Conservation (phyloP, 2,329 filamentous ascomycete genomes). For the Cytospora paraplurivora region DNA sequence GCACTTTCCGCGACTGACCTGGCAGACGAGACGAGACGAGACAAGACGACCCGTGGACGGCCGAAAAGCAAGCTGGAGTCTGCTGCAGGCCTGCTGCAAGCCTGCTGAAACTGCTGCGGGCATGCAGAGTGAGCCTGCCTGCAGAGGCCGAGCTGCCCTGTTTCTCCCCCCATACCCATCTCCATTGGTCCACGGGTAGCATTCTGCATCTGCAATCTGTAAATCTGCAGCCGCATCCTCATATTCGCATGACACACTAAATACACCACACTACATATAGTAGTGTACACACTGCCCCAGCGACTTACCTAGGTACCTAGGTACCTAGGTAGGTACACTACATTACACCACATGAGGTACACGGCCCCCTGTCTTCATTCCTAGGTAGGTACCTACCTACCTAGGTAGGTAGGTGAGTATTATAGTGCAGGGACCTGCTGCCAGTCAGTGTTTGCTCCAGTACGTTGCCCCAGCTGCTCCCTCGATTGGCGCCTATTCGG, state of each 20-base stretch:
- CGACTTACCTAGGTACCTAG: not conserved
- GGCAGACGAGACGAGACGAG: not conserved
- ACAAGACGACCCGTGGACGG: not conserved
- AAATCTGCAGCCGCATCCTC: not conserved
- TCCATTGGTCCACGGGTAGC: not conserved
- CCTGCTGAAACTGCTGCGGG: not conserved
- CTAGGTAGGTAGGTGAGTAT: not conserved
- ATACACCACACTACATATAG: constrained; percentile 1
- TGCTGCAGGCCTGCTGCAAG: not conserved
- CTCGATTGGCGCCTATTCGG: constrained; percentile 18
- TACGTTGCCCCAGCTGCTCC: not conserved
- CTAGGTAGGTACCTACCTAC: too few relatives aligned
- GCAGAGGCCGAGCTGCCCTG: too few relatives aligned
- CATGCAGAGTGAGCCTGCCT: too few relatives aligned
- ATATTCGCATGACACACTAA: not conserved
- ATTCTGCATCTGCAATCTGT: not conserved
- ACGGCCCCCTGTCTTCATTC: not conserved
- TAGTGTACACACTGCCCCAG: not conserved
- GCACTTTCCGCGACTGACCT: not conserved
- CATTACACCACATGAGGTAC: not conserved
- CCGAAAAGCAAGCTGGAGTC: not conserved
- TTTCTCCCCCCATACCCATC: too few relatives aligned
- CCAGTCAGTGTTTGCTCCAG: not conserved
- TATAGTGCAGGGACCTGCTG: not conserved
- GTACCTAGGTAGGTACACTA: not conserved